Percentiles rank a stretch among this genome's conserved stretches.
These are phyloP conservation scores for Populus ilicifolia DNA, from an alignment of 345 rosid genomes.

Conservation along the genomic window DNA sequence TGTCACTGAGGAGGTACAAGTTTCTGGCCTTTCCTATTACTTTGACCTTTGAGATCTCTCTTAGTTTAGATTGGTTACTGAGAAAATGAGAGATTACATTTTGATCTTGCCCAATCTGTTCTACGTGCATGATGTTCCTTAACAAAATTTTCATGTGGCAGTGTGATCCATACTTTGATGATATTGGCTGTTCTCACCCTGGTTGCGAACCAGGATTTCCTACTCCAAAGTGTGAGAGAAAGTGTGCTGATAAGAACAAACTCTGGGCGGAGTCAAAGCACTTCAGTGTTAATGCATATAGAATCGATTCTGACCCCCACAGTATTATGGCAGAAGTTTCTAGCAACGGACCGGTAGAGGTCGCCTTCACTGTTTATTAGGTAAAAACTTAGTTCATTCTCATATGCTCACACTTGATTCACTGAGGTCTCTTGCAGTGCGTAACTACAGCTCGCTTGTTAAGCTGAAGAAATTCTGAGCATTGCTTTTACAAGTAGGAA, in stretches of 20 bases:
- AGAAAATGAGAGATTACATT: background rate
- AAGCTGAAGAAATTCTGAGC: background rate
- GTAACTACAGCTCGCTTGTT: background rate
- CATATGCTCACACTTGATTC: constrained; percentile 1
- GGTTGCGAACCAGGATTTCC: constrained; percentile 81
- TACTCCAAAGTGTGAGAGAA: constrained; percentile 73
- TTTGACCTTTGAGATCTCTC: background rate
- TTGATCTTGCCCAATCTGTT: background rate
- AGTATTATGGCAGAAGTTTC: constrained; percentile 85
- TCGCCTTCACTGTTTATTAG: constrained; percentile 87
- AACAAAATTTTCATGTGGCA: constrained; percentile 22
- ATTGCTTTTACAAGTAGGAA: background rate
- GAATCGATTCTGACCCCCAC: constrained; percentile 57
- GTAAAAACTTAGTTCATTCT: constrained; percentile 27
- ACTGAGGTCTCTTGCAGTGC: background rate
- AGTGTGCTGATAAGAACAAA: constrained; percentile 67
- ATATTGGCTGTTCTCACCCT: constrained; percentile 88
- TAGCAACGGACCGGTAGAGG: constrained; percentile 91
- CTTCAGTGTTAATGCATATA: constrained; percentile 66
- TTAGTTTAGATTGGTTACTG: background rate
- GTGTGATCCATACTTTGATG: constrained; percentile 95
- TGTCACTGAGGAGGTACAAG: constrained; percentile 67
- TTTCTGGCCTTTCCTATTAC: background rate
- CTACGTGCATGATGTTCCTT: background rate
- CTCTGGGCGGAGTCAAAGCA: constrained; percentile 76